Evolutionary conservation across 2,329 filamentous ascomycete species (phyloP), one percentile per base, ranked within the genome.

Genomic region (Fusarium abutilonis): DNA sequence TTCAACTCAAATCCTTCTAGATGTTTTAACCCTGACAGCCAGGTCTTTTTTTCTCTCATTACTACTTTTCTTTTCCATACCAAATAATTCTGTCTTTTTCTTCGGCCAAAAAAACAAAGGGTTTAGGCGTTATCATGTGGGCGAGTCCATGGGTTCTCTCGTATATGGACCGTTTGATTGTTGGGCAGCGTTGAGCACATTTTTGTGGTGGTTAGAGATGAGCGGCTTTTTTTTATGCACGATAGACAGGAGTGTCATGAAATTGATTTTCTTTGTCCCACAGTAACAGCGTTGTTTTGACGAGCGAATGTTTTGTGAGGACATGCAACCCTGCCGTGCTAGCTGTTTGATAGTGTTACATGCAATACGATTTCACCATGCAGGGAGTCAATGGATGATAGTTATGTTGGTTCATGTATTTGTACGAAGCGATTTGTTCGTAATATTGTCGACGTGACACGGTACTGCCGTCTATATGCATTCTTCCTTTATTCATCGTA

Each of bases 111-210:
- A 66, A 67, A 62, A 34, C 9, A 60, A 29, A 29, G 28, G 46
- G 57, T 53, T 28, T 34, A 15, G 66, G 67, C 67, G 67, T 69
- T 69, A 31, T 56, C 57, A 38, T 49, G 48, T 48, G 43, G 57
- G 57, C 42, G 42, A 34, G 31, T 14, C 14, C 45, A 50, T 36
- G 29, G 35, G 42, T 60, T 47, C 54, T 41, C 45, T 39, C 17
- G 31, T 31, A 28, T 28, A 45, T 34, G 38, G 39, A 23, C 14
- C 29, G 48, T 50, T 43, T 39, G 44, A 26, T 26, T 50, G 34
- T 49, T 54, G 34, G 38, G 46, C 44, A 42, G 42, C 26, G 23
- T 11, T 23, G 50, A 44, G 40, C 44, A 48, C 42, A 36, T 44
- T 54, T 51, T 47, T 54, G 57, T 56, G 44, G 36, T 43, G 48